These are phyloP conservation scores for Geosmithia putterillii DNA, from an alignment of 2,329 filamentous ascomycete genomes.

Conservation along the genomic window DNA sequence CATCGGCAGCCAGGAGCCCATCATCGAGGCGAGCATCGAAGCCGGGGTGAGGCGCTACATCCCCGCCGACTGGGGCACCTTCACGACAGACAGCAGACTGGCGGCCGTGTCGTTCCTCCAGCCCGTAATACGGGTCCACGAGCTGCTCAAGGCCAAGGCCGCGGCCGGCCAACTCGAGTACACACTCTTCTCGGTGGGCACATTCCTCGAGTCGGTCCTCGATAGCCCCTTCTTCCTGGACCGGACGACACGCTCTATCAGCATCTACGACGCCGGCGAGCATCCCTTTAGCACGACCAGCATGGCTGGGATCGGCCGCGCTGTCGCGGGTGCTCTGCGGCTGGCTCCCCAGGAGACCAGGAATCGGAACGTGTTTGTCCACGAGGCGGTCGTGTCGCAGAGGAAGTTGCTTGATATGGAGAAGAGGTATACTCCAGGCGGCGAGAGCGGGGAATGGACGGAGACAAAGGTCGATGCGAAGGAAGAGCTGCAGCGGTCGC, in stretches of 20 bases:
- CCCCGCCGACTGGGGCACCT: constrained; percentile 33
- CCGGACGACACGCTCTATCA: constrained; percentile 18
- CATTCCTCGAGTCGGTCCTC: constrained; percentile 42
- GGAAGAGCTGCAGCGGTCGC: neutral
- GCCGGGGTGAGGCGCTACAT: constrained; percentile 45
- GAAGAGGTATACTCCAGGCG: constrained; percentile 28
- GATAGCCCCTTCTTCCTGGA: constrained; percentile 25
- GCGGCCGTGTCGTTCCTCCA: constrained; percentile 20
- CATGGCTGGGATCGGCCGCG: constrained; percentile 26
- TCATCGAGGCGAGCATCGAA: constrained; percentile 39
- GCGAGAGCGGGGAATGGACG: constrained; percentile 24
- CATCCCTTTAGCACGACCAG: constrained; percentile 27
- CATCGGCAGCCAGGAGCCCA: constrained; percentile 18
- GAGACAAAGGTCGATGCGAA: constrained; percentile 13
- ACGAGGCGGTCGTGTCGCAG: constrained; percentile 26
- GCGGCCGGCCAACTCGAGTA: constrained; percentile 30
- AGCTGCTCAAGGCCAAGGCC: constrained; percentile 20
- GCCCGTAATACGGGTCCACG: constrained; percentile 20
- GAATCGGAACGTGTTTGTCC: constrained; percentile 28
- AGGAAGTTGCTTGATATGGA: constrained; percentile 22
- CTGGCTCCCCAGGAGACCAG: constrained; percentile 30
- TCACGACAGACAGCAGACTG: constrained; percentile 5
- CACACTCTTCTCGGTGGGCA: constrained; percentile 33
- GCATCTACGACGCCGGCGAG: constrained; percentile 32
- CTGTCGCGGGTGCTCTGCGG: constrained; percentile 28